phyloP scores from a whole-genome alignment of 2,329 filamentous ascomycete genomes.

The Ophiostoma ulmi region DNA sequence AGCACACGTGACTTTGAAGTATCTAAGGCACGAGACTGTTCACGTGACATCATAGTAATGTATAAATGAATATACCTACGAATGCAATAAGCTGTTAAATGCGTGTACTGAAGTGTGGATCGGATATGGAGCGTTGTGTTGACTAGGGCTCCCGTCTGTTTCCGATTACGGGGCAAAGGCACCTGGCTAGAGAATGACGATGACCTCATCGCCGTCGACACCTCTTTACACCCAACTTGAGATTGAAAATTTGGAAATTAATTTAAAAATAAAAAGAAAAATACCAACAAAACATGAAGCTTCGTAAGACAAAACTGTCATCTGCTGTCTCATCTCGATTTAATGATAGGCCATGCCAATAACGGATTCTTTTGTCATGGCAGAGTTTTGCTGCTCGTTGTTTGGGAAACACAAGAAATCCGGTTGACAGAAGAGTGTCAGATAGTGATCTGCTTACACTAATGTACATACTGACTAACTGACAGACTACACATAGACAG shows the following conservation, averaged over 20 bases:
- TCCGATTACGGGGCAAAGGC: slow-evolving; percentile 12
- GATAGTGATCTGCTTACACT: too few species aligned
- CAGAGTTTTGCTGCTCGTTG: neutral
- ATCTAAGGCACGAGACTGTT: neutral
- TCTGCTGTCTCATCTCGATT: neutral
- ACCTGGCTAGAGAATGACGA: neutral
- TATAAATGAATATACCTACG: neutral
- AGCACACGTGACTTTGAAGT: neutral
- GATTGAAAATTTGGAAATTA: neutral
- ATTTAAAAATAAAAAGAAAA: neutral
- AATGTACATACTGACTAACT: too few species aligned
- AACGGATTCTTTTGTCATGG: too few species aligned
- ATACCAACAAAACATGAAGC: neutral
- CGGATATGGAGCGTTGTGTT: neutral
- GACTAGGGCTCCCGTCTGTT: slow-evolving; percentile 5
- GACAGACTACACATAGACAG: neutral
- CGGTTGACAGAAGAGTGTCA: neutral
- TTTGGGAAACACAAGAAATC: slow-evolving; percentile 9
- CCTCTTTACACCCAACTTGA: neutral
- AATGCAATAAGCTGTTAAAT: neutral
- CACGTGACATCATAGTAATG: neutral
- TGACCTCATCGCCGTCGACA: neutral
- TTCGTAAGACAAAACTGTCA: slow-evolving; percentile 1
- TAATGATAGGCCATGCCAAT: too few species aligned
- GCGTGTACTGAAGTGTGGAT: neutral